Conservation (phyloP, 1,284 basidiomycete genomes). For the Phellopilus nigrolimitatus region DNA sequence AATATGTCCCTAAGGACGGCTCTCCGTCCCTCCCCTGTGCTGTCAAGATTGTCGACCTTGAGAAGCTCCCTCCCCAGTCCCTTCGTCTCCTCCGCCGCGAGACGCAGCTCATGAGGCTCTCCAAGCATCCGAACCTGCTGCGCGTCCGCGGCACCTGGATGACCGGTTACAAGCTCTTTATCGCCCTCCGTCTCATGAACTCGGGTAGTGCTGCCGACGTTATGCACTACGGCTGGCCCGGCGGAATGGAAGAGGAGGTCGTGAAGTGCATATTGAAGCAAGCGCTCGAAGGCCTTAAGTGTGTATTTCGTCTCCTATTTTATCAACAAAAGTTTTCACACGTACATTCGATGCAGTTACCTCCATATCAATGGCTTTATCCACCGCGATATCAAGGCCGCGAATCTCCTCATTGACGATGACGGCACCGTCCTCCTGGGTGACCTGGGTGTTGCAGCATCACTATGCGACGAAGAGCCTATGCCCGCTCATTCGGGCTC, state of each 20-base stretch:
- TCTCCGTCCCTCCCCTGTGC: conserved; percentile 58
- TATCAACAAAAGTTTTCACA: conserved; percentile 1
- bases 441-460: conserved; percentile 84
- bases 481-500: conserved; percentile 23
- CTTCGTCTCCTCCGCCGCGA: conserved; percentile 73
- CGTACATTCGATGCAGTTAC: conserved; percentile 44
- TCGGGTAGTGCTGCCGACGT: conserved; percentile 83
- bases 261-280: conserved; percentile 80
- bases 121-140: conserved; percentile 90
- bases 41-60: conserved; percentile 85
- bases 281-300: conserved; percentile 80
- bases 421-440: conserved; percentile 86
- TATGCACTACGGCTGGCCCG: conserved; percentile 79
- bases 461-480: conserved; percentile 54
- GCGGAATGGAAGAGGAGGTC: conserved; percentile 85
- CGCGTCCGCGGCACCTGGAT: conserved; percentile 89
- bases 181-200: conserved; percentile 87
- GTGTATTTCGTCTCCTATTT: conserved; percentile 28
- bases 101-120: conserved; percentile 88
- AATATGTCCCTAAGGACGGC: conserved; percentile 45
- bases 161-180: conserved; percentile 76
- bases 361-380: conserved; percentile 87
- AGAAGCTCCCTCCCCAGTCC: conserved; percentile 63
- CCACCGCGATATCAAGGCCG: conserved; percentile 86
- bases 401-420: conserved; percentile 83